phyloP scores from a whole-genome alignment of 345 rosid genomes.

The Trapa bicornis region DNA sequence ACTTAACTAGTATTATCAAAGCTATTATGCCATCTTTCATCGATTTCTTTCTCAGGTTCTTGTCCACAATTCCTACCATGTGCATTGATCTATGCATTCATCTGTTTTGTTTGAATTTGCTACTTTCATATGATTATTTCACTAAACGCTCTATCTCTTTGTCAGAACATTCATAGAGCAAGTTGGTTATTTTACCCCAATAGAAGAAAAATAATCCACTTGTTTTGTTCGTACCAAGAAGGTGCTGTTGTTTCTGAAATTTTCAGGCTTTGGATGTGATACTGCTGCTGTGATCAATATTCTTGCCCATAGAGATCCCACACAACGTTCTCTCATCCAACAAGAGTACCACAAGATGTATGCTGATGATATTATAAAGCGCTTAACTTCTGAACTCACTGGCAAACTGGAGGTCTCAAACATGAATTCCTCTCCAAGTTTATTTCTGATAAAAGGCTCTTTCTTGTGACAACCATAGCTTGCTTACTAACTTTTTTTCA shows the following conservation, averaged over 20 bases:
- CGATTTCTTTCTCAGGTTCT: background rate
- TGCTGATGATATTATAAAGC: slow-evolving; percentile 31
- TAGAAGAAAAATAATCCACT: background rate
- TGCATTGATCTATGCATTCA: background rate
- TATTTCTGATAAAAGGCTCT: background rate
- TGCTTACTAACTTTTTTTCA: background rate
- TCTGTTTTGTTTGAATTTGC: background rate
- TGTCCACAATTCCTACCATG: background rate
- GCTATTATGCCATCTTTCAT: background rate
- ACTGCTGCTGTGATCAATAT: slow-evolving; percentile 35
- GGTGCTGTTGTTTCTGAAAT: background rate
- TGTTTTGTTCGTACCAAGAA: no score
- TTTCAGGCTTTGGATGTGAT: slow-evolving; percentile 51
- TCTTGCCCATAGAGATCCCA: slow-evolving; percentile 55
- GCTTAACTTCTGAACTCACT: slow-evolving; percentile 42
- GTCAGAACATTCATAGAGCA: background rate
- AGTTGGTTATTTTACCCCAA: background rate
- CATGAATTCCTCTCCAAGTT: background rate
- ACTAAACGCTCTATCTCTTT: background rate
- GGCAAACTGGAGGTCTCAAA: slow-evolving; percentile 48
- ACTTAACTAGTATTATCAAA: background rate
- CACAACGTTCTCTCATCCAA: slow-evolving; percentile 43
- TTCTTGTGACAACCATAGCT: background rate
- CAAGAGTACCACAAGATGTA: slow-evolving; percentile 39
- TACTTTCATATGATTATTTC: background rate